phyloP scores from a whole-genome alignment of 1,284 basidiomycete genomes.

The Farysia itapuensis region DNA sequence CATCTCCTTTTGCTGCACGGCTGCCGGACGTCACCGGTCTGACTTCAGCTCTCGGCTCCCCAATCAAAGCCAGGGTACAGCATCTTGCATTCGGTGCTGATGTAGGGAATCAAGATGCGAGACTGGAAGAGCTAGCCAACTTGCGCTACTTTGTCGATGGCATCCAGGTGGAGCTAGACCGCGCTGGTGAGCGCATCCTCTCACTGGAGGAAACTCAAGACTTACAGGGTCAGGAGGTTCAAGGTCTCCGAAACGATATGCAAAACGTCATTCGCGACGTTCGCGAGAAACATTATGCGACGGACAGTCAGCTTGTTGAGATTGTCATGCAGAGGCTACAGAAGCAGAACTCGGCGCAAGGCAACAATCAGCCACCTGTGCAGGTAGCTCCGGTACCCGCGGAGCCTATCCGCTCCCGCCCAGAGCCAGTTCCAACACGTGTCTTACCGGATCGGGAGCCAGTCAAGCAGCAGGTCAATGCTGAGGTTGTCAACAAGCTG shows the following conservation, averaged over 20 bases:
- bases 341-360: background rate
- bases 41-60: conserved; percentile 38
- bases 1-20: conserved; percentile 21
- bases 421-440: no score
- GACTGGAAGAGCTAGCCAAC: conserved; percentile 35
- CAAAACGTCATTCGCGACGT: conserved; percentile 24
- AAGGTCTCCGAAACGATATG: conserved; percentile 27
- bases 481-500: conserved; percentile 29
- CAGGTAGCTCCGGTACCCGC: background rate
- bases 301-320: conserved; percentile 17
- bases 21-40: conserved; percentile 45
- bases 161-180: conserved; percentile 36
- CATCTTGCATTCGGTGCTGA: conserved; percentile 29
- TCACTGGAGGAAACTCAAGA: conserved; percentile 36
- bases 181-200: conserved; percentile 36
- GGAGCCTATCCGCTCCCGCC: no score
- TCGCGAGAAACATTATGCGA: conserved; percentile 1
- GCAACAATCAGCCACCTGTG: background rate
- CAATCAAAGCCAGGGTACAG: conserved; percentile 25
- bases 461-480: background rate
- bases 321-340: conserved; percentile 14
- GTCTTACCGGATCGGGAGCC: background rate
- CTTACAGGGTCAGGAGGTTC: conserved; percentile 35
- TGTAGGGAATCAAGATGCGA: conserved; percentile 25
- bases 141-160: conserved; percentile 37